phyloP scores from a whole-genome alignment of 768 basidiomycete genomes.

The Amanita muscaria region DNA sequence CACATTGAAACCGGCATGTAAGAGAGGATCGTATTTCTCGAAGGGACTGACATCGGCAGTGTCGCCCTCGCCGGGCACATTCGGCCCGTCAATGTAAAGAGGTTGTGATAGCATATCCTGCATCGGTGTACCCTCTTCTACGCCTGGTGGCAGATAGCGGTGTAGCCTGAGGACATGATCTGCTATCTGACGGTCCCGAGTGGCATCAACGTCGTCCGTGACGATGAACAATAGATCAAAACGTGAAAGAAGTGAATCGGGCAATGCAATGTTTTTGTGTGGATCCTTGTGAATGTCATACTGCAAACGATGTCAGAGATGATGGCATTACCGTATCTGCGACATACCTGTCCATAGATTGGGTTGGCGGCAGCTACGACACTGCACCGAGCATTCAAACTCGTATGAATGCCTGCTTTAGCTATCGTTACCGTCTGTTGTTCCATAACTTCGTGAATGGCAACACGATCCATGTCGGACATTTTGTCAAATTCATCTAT shows the following conservation, averaged over 20 bases:
- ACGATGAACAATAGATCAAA: constrained; percentile 98
- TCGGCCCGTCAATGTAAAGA: constrained; percentile 78
- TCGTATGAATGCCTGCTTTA: constrained; percentile 98
- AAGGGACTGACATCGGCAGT: constrained; percentile 72
- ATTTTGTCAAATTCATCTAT: constrained; percentile 99
- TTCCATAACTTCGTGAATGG: constrained; percentile 99
- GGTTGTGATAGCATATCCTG: constrained; percentile 85
- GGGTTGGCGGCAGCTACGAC: constrained; percentile 98
- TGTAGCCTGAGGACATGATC: constrained; percentile 98
- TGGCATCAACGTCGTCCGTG: constrained; percentile 96
- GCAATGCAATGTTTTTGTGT: constrained; percentile 96
- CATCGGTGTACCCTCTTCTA: constrained; percentile 91
- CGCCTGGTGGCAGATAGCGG: constrained; percentile 90
- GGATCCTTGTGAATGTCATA: constrained; percentile 99
- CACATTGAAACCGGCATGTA: constrained; percentile 71
- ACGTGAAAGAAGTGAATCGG: constrained; percentile 95
- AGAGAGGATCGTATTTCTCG: constrained; percentile 92
- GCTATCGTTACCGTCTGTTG: constrained; percentile 99
- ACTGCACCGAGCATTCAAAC: constrained; percentile 93
- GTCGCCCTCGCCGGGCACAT: constrained; percentile 42
- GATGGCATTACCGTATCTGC: constrained; percentile 4
- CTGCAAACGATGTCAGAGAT: constrained; percentile 30
- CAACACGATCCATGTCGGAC: constrained; percentile 97
- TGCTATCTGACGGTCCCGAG: constrained; percentile 86
- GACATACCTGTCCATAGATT: constrained; percentile 84